Evolutionary conservation across 306 rosid genomes (phyloP).

Genomic region (Lathyrus tuberosus): DNA sequence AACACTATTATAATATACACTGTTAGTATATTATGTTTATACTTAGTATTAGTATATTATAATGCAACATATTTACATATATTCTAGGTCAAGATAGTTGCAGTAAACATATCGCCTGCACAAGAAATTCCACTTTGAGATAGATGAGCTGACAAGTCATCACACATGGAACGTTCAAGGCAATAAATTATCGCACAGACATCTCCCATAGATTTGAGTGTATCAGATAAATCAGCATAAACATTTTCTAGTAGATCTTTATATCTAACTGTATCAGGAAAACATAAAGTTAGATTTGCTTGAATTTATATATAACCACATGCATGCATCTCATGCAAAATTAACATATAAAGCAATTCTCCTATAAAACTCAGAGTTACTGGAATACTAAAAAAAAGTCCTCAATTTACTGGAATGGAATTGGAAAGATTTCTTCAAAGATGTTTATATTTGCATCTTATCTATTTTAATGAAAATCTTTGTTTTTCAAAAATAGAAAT

Average conservation of each 20-base stretch:
- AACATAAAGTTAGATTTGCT: constrained; percentile 29
- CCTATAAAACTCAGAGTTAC: constrained; percentile 25
- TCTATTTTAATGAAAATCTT: too few species aligned
- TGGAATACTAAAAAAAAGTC: constrained; percentile 25
- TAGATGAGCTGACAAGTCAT: too few species aligned
- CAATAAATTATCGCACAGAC: too few species aligned
- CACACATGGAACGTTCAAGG: too few species aligned
- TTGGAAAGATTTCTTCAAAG: constrained; percentile 20
- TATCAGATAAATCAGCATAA: constrained; percentile 66
- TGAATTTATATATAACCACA: constrained; percentile 16
- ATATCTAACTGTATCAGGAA: constrained; percentile 76
- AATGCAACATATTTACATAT: constrained; percentile 5
- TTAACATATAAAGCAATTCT: constrained; percentile 33
- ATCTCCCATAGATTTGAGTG: too few species aligned
- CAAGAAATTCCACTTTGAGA: too few species aligned
- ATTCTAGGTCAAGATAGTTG: constrained; percentile 9
- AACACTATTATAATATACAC: neutral
- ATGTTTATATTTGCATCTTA: too few species aligned
- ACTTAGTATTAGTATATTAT: constrained; percentile 7
- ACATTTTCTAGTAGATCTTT: constrained; percentile 80
- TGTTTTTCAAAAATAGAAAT: too few species aligned
- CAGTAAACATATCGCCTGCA: constrained; percentile 67
- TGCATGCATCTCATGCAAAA: constrained; percentile 35
- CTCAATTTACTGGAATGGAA: neutral
- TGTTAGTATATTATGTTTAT: neutral